Conservation (phyloP, 768 basidiomycete genomes). For the Suillus alpinus region DNA sequence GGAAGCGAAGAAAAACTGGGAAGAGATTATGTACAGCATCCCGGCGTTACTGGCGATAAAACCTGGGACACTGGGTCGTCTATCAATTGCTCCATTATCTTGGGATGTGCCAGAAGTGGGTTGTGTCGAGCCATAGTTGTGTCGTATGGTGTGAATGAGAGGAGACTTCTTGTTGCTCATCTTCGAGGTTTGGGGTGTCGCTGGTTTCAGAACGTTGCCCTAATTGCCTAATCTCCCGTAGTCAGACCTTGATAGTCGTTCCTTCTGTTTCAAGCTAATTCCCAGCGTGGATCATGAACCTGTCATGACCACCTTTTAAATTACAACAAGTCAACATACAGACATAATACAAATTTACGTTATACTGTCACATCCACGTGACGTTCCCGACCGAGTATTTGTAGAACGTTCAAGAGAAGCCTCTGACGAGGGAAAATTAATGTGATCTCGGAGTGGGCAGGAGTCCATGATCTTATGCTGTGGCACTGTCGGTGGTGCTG, state of each 20-base stretch:
- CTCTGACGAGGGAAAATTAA: too few relatives aligned
- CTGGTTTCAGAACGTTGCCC: not conserved
- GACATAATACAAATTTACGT: not conserved
- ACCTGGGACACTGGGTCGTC: not conserved
- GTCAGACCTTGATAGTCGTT: too few relatives aligned
- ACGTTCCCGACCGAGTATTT: not conserved
- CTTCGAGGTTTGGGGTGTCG: not conserved
- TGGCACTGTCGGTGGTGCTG: not conserved
- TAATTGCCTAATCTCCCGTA: not conserved
- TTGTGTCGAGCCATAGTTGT: not conserved
- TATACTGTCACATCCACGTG: not conserved
- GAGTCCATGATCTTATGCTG: not conserved
- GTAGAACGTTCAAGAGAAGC: not conserved
- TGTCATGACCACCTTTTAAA: not conserved
- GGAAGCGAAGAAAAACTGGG: conserved; percentile 58
- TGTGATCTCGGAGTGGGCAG: too few relatives aligned
- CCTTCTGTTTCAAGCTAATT: too few relatives aligned
- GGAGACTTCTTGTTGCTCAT: not conserved
- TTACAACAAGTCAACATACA: not conserved
- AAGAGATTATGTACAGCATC: conserved; percentile 53
- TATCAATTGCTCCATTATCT: not conserved
- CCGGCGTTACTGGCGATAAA: conserved; percentile 46
- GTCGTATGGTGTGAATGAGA: not conserved
- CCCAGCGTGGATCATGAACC: too few relatives aligned
- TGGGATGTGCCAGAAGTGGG: not conserved